phyloP scores from a whole-genome alignment of 768 basidiomycete species.

The Leccinum aurantiacum region DNA sequence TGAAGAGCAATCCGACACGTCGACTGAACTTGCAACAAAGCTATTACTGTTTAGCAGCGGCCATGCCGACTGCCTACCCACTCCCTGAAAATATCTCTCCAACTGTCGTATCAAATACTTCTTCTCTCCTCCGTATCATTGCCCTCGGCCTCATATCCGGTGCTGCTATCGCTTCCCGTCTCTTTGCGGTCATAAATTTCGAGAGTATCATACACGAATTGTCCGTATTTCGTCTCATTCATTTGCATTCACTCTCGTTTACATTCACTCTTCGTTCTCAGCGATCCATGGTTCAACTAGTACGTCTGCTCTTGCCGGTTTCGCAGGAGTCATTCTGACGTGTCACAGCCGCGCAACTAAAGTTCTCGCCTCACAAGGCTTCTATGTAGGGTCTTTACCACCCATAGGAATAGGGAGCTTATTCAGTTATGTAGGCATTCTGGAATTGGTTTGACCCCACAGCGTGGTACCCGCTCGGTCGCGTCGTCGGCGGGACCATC shows the following conservation, averaged over 20 bases:
- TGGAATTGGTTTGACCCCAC: constrained; percentile 99
- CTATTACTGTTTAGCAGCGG: constrained; percentile 31
- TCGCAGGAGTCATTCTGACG: not conserved
- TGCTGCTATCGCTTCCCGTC: constrained; percentile 91
- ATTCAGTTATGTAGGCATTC: constrained; percentile 70
- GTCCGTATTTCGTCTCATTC: constrained; percentile 47
- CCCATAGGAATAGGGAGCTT: constrained; percentile 1
- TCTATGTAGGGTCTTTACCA: constrained; percentile 67
- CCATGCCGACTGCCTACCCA: constrained; percentile 73
- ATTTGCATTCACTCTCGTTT: not conserved
- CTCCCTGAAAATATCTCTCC: constrained; percentile 70
- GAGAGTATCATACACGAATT: constrained; percentile 99
- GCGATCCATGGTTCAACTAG: constrained; percentile 99
- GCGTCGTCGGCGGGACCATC: constrained; percentile 97
- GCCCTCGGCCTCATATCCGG: constrained; percentile 89
- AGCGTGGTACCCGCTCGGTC: constrained; percentile 98
- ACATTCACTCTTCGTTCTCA: constrained; percentile 30
- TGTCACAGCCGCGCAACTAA: constrained; percentile 80
- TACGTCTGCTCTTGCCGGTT: constrained; percentile 42
- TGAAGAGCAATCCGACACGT: constrained; percentile 22
- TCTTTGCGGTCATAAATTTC: constrained; percentile 97
- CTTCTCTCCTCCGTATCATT: constrained; percentile 86
- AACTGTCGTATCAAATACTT: constrained; percentile 79
- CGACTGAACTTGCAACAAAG: not conserved
- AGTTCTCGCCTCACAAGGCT: constrained; percentile 88